Conservation (phyloP, 148 eudicot species). For the Drosera capensis region DNA sequence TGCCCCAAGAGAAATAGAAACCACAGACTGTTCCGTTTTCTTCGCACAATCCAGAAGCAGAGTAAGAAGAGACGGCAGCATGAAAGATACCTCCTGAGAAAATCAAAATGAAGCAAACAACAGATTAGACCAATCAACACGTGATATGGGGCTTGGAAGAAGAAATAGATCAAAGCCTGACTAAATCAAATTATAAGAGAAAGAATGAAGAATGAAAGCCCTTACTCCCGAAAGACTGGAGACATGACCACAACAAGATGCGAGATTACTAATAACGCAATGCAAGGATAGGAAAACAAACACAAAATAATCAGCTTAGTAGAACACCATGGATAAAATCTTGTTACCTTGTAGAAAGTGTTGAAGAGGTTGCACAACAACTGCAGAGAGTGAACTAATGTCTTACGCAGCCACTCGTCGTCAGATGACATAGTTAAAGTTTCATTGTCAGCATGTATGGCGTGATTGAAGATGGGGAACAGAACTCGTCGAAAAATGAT, state of each 20-base stretch:
- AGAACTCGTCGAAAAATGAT: slow-evolving; percentile 79
- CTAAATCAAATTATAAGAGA: no score
- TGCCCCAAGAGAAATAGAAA: slow-evolving; percentile 89
- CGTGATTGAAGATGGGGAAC: slow-evolving; percentile 92
- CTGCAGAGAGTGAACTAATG: slow-evolving; percentile 89
- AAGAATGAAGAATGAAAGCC: no score
- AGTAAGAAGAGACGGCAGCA: slow-evolving; percentile 85
- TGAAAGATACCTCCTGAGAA: slow-evolving; percentile 88
- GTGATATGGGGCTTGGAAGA: no score
- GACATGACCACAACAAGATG: no score
- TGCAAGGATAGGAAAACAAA: no score
- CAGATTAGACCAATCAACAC: no score
- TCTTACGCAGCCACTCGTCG: slow-evolving; percentile 86
- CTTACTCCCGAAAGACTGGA: no score
- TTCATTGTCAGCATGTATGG: slow-evolving; percentile 84
- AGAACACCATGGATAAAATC: not conserved
- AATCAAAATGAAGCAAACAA: slow-evolving; percentile 1
- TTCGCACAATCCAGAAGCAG: slow-evolving; percentile 94
- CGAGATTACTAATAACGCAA: no score
- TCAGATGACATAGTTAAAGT: slow-evolving; percentile 27
- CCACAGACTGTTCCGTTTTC: slow-evolving; percentile 89
- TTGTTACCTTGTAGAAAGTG: slow-evolving; percentile 83
- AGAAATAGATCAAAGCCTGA: no score
- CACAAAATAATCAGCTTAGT: no score
- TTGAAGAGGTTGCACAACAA: slow-evolving; percentile 93